Evolutionary conservation across 345 rosid genomes (phyloP), one percentile per base, ranked within the genome.

Genomic region (Chamaenerion angustifolium): DNA sequence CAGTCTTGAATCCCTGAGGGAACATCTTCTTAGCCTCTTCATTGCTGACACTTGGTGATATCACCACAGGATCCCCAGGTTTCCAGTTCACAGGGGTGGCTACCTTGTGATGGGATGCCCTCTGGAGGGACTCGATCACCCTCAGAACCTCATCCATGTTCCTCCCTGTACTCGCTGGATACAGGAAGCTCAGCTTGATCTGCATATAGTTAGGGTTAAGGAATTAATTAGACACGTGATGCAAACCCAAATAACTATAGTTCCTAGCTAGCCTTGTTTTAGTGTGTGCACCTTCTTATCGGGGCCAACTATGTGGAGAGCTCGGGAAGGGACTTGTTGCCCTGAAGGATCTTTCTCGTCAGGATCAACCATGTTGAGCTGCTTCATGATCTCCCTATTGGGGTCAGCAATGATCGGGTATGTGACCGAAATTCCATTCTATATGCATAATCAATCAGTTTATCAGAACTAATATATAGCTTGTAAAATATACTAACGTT

Each of bases 11-110:
- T 25, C 89, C 94, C 49, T 70, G 71, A 8, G 81, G 92, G 60
- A 81, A 83, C 71, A 73, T 61, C 66, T 69, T 57, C 16, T 76
- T 73, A 45, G 88, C 98, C 52, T 86, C 72, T 43, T 83, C 75
- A 12, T 68, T 62, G 4, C 75, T 58, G 6, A 79, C 80, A 0
- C 64, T 12, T 0, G 92, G 88, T 1, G 79, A 65, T 2, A 86
- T 81, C 25, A 79, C 77, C 15, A 86, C 94, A 9, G 78, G 69
- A 12, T 86, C 88, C 12, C 81, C 83, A 10, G 66, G 79, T 50
- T 81, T 86, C 94, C 98, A 86, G 82, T 86, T 64, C 11, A 62
- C 88, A 4, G 83, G 89, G 3, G 94, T 90, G 0, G 95, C 83
- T 0, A 90, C 61, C 70, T 72, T 83, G 67, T 75, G 69, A 64